phyloP scores from a whole-genome alignment of 2,329 filamentous ascomycete genomes.

The Neonectria sp. region DNA sequence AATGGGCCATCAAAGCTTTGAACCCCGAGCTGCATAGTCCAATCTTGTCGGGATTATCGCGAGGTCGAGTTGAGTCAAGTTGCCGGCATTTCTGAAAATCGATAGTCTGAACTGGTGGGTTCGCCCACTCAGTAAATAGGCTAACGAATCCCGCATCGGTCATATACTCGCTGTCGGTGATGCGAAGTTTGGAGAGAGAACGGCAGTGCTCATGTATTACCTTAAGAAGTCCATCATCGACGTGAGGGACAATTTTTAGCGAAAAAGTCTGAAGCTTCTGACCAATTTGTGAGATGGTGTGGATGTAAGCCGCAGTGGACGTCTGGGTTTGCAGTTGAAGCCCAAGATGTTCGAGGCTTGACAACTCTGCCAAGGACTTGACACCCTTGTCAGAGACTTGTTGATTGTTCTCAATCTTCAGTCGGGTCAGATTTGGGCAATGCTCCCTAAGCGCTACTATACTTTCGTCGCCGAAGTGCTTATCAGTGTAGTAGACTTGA shows the following conservation, averaged over 20 bases:
- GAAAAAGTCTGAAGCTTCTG: conserved; percentile 82
- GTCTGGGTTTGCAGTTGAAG: conserved; percentile 76
- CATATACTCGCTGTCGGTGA: conserved; percentile 82
- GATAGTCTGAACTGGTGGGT: conserved; percentile 77
- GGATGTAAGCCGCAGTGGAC: conserved; percentile 69
- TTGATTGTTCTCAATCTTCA: conserved; percentile 89
- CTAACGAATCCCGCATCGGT: conserved; percentile 81
- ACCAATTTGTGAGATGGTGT: conserved; percentile 75
- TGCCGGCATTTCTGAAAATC: conserved; percentile 86
- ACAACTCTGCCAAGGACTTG: conserved; percentile 72
- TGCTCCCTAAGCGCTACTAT: conserved; percentile 72
- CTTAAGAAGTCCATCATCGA: conserved; percentile 79
- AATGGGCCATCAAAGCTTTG: conserved; percentile 87
- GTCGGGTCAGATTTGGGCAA: conserved; percentile 78
- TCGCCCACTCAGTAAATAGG: conserved; percentile 84
- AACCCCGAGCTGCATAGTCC: conserved; percentile 86
- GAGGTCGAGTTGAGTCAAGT: conserved; percentile 79
- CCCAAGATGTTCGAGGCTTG: conserved; percentile 80
- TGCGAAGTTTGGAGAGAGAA: conserved; percentile 81
- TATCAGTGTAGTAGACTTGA: conserved; percentile 88
- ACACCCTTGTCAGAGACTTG: conserved; percentile 78
- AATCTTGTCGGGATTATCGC: conserved; percentile 74
- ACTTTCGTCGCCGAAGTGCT: conserved; percentile 81
- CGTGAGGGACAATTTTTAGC: conserved; percentile 76
- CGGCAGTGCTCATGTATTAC: conserved; percentile 80